Base-by-base conservation (phyloP, 2,329 filamentous ascomycete species). In the Penicillium crustosum region DNA sequence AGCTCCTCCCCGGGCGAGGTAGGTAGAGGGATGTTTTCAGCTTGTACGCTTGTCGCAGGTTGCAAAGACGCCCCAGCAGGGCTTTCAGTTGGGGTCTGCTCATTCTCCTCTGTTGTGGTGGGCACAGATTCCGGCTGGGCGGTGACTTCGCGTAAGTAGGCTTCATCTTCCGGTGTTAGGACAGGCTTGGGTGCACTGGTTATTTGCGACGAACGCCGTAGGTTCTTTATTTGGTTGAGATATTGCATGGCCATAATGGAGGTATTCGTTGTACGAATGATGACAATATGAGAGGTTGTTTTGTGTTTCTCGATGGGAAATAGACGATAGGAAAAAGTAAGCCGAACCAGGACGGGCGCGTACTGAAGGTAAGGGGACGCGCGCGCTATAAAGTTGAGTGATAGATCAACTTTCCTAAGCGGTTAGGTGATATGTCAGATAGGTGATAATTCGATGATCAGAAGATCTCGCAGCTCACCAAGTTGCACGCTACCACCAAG, bases 111-210 rank as follows among this genome's bases (percentile, higher is more conserved):
- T 4, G 54, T 21, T 3, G 48, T 29, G 1, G 29, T 19, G 5
- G 57, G 38, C 2, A 21, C 52, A 25, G 72, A 64, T 8, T 73
- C 74, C 10, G 75, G 70, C 36, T 79, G 76, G 8, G 79, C 76
- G 3, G 79, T 80, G 33, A 86, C 79, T 35, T 75, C 74, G 53
- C 78, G 75, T 35, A 87, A 71, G 63, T 86, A 87, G 52, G 78
- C 75, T 63, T 86, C 82, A 60, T 87, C 85, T 65, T 86, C 84
- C n/a, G 83, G 78, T 19, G 82, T 84, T n/a, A 87, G 69, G 3
- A 87, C 79, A 68, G 66, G 79, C 49, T 68, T 70, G 31, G 73
- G 73, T 5, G 70, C 60, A 49, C 66, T 72, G 54, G 68, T 55
- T 53, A 65, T 52, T 61, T 68, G 65, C 57, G 73, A 71, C 17